A percentile compares a stretch with the other conserved stretches of the same genome.
Conservation (phyloP, 805 yeast species). For the Lachancea waltii region DNA sequence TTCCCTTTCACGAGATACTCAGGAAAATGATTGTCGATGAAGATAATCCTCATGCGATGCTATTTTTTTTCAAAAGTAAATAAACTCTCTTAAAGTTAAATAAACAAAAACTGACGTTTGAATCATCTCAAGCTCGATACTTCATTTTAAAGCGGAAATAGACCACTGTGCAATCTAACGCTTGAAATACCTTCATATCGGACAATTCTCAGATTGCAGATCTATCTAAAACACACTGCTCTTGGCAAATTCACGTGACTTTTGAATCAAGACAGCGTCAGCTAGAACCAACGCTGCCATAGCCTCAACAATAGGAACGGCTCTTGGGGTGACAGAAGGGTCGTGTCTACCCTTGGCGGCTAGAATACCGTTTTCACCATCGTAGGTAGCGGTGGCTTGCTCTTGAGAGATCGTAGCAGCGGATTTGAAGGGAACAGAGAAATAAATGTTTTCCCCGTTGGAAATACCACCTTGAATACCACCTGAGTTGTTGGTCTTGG, state of each 20-base stretch:
- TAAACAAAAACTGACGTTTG: too few species aligned
- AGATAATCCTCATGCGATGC: too few species aligned
- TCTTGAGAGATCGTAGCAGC: slow-evolving; percentile 96
- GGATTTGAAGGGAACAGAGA: slow-evolving; percentile 93
- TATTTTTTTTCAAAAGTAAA: too few species aligned
- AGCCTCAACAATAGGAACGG: slow-evolving; percentile 96
- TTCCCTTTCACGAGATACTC: too few species aligned
- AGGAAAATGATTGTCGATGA: too few species aligned
- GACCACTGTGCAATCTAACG: too few species aligned
- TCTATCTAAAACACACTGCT: too few species aligned
- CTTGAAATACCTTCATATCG: too few species aligned
- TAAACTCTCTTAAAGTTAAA: too few species aligned
- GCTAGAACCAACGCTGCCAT: slow-evolving; percentile 95
- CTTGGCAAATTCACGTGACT: slow-evolving; percentile 62
- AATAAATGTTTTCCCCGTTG: slow-evolving; percentile 92
- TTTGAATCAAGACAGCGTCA: slow-evolving; percentile 79
- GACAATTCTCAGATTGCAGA: too few species aligned
- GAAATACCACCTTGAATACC: slow-evolving; percentile 98
- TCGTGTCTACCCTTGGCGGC: slow-evolving; percentile 98
- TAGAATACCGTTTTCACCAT: slow-evolving; percentile 78
- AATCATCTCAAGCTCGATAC: too few species aligned
- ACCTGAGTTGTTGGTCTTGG: slow-evolving; percentile 87
- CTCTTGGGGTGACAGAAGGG: slow-evolving; percentile 97
- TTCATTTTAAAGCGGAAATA: too few species aligned
- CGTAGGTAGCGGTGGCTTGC: slow-evolving; percentile 82